Conservation (phyloP, 306 rosid genomes). For the Fragaria iinumae region DNA sequence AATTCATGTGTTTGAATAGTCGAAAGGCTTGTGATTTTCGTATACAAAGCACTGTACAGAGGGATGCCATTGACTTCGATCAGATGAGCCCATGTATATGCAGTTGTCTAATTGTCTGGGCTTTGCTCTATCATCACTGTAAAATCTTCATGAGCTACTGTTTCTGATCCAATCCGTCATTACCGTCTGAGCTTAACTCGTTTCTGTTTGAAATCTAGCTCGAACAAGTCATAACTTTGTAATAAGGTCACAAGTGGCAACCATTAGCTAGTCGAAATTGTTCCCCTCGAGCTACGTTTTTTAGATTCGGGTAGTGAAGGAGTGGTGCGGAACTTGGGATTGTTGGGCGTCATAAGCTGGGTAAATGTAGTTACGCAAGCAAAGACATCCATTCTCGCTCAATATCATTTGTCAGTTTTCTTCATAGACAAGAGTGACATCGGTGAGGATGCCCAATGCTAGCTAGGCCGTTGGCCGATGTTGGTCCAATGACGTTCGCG, state of each 20-base stretch:
- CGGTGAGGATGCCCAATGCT: not conserved
- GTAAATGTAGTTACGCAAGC: not conserved
- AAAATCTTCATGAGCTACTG: not conserved
- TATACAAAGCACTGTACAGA: not conserved
- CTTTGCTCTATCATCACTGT: not conserved
- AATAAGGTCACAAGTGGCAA: not conserved
- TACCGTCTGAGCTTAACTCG: not conserved
- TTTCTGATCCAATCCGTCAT: not conserved
- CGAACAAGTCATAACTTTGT: not conserved
- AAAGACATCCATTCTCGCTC: not conserved
- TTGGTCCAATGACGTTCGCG: too few species aligned
- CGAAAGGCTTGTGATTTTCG: not conserved
- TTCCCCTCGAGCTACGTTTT: not conserved
- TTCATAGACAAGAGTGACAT: not conserved
- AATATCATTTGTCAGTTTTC: not conserved
- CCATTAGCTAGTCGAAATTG: not conserved
- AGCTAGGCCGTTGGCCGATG: not conserved
- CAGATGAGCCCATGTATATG: not conserved
- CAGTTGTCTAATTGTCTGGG: not conserved
- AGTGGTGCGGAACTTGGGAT: not conserved
- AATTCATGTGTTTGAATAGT: not conserved
- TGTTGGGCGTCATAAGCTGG: not conserved
- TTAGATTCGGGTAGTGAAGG: not conserved
- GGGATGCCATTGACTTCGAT: not conserved
- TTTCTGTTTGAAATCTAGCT: not conserved